Evolutionary conservation across 1,284 basidiomycete species (phyloP).

Genomic region (Leccinum laetum): DNA sequence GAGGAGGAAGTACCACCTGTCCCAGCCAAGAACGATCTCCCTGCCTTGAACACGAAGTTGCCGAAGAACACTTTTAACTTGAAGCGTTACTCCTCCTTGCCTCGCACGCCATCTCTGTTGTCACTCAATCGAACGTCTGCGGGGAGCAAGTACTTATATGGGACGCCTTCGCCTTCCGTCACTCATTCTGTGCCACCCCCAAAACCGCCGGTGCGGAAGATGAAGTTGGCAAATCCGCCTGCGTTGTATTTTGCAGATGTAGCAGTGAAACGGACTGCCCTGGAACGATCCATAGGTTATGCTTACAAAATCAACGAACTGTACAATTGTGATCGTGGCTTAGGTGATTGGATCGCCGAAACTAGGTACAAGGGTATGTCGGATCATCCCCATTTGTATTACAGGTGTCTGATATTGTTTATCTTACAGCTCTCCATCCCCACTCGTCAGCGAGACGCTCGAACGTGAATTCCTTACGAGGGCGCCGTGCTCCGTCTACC

Average conservation of each 20-base stretch:
- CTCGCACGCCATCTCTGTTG: constrained; percentile 53
- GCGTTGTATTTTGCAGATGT: constrained; percentile 80
- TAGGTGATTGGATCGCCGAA: constrained; percentile 73
- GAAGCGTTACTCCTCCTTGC: constrained; percentile 62
- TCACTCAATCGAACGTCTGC: constrained; percentile 29
- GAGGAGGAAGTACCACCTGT: constrained; percentile 28
- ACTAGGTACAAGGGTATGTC: constrained; percentile 54
- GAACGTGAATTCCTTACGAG: constrained; percentile 22
- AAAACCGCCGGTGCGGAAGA: constrained; percentile 36
- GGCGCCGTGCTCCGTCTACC: constrained; percentile 31
- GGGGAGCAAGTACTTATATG: constrained; percentile 33
- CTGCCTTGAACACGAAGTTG: constrained; percentile 23
- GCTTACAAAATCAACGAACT: constrained; percentile 86
- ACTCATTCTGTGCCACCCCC: constrained; percentile 14
- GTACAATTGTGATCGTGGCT: constrained; percentile 73
- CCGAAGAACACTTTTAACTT: constrained; percentile 34
- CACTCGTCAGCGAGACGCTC: constrained; percentile 27
- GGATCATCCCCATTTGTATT: not conserved
- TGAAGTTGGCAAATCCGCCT: constrained; percentile 57
- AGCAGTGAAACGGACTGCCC: constrained; percentile 52
- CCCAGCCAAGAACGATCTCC: constrained; percentile 30
- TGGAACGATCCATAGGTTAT: constrained; percentile 79
- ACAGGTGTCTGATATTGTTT: constrained; percentile 11
- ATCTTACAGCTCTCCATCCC: constrained; percentile 27
- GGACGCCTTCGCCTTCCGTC: constrained; percentile 42